Evolutionary conservation across 805 yeast genomes (phyloP), one percentile per base, ranked within the genome.

Genomic region (Saturnispora zaruensis): DNA sequence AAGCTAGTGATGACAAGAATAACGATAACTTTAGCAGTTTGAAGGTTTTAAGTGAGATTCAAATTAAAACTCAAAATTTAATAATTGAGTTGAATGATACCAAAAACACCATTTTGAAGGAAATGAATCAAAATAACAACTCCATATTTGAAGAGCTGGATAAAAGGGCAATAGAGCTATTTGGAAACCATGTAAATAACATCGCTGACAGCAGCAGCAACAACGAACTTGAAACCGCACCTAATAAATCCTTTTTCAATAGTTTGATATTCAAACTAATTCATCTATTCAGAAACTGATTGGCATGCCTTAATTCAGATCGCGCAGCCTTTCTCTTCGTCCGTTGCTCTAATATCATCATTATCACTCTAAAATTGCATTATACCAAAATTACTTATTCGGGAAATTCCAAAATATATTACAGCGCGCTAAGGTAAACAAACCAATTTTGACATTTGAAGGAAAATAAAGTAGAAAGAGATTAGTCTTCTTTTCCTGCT

Each of bases 81-180:
- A 30, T 41, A 6, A 41, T 14, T 41, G 44, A 41, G 25, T 24
- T 41, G 16, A 41, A 41, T 41, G 44, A 41, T n/a, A 41, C 33
- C 3, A 41, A 41, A 20, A 30, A 41, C 20, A 41, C 25, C 13
- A 30, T 41, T 7, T 41, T 41, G 25, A 18, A 41, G 9, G 44
- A 41, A 41, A 26, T 41, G 33, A 41, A 41, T 26, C 33, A 26
- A 41, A 26, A 26, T 9, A 41, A 26, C 16, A 26, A 23, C 11
- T 26, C 30, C 20, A 30, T 41, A 14, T 25, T 41, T 14, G 26
- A 26, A 20, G 44, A 16, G 14, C 23, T 41, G n/a, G 33, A 41
- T 24, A 30, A 25, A 26, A 24, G 32, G 33, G 30, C 44, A 13
- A 41, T 25, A 4, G 33, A 41, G 26, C n/a, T 41, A n/a, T 41